Evolutionary conservation across 164 flowering plant species (phyloP).

Genomic region (Nelumbo lutea): DNA sequence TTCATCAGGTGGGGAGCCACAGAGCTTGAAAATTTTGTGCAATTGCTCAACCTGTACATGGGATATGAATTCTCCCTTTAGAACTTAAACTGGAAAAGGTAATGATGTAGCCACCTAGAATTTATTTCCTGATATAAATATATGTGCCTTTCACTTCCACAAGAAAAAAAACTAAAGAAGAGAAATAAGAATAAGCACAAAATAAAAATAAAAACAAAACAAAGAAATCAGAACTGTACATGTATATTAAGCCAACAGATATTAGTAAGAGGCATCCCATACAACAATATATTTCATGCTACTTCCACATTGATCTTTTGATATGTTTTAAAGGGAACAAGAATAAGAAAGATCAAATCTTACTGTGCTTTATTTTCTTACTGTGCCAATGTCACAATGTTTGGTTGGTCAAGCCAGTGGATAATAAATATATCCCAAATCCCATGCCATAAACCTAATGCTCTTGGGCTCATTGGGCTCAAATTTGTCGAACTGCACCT

Average conservation of each 20-base stretch:
- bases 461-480: constrained; percentile 57
- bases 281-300: too few species aligned
- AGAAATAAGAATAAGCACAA: not conserved
- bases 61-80: not conserved
- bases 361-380: too few species aligned
- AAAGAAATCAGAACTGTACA: too few species aligned
- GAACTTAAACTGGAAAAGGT: constrained; percentile 1
- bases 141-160: not conserved
- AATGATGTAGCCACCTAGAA: not conserved
- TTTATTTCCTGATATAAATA: not conserved
- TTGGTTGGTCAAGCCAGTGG: constrained; percentile 84
- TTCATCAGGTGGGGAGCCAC: constrained; percentile 89
- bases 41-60: constrained; percentile 77
- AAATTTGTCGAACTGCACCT: constrained; percentile 79
- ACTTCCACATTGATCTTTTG: too few species aligned
- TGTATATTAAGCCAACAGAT: too few species aligned
- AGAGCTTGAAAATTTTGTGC: constrained; percentile 90
- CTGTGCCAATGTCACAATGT: constrained; percentile 56
- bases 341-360: too few species aligned
- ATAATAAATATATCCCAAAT: constrained; percentile 61
- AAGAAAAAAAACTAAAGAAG: not conserved
- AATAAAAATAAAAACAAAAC: too few species aligned
- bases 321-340: too few species aligned
- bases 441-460: constrained; percentile 87
- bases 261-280: too few species aligned